Percentiles rank a stretch among this genome's conserved stretches.
These are phyloP conservation scores for Amaranthus tricolor DNA, from an alignment of 179 eudicot species.

Conservation along the genomic window DNA sequence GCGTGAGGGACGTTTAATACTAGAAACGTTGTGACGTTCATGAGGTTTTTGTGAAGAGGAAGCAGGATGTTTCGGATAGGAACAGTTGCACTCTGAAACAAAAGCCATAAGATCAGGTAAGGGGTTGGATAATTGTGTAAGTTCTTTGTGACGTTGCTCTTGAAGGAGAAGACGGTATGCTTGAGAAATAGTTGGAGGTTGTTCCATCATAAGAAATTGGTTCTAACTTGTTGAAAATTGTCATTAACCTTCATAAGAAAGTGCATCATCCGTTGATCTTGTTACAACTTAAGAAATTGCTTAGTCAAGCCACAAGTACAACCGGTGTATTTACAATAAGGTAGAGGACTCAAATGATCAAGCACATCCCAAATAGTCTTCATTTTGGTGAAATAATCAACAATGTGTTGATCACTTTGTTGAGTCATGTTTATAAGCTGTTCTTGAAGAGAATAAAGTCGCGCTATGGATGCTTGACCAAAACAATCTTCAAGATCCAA, in stretches of 20 bases:
- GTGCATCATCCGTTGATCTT: not conserved
- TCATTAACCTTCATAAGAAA: not conserved
- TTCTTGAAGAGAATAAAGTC: not conserved
- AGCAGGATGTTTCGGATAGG: too few species aligned
- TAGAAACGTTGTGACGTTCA: too few species aligned
- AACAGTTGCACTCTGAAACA: too few species aligned
- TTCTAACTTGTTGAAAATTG: not conserved
- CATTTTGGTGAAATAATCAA: too few species aligned
- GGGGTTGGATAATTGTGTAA: not conserved
- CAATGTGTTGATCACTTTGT: too few species aligned
- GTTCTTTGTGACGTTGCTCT: not conserved
- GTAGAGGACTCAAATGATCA: too few species aligned
- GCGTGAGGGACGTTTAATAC: too few species aligned
- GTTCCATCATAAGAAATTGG: not conserved
- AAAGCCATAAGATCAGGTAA: not conserved
- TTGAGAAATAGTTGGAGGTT: not conserved
- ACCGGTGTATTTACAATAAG: too few species aligned
- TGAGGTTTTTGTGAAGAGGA: too few species aligned
- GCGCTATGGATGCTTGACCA: not conserved
- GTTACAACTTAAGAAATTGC: not conserved
- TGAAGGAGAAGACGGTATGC: not conserved
- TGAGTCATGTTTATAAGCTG: too few species aligned
- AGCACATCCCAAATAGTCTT: too few species aligned
- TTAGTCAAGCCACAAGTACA: not conserved
- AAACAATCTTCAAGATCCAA: not conserved